Percentiles rank a stretch among this genome's conserved stretches.
Conservation (phyloP, 179 eudicot genomes). For the Heliamphora pulchella region DNA sequence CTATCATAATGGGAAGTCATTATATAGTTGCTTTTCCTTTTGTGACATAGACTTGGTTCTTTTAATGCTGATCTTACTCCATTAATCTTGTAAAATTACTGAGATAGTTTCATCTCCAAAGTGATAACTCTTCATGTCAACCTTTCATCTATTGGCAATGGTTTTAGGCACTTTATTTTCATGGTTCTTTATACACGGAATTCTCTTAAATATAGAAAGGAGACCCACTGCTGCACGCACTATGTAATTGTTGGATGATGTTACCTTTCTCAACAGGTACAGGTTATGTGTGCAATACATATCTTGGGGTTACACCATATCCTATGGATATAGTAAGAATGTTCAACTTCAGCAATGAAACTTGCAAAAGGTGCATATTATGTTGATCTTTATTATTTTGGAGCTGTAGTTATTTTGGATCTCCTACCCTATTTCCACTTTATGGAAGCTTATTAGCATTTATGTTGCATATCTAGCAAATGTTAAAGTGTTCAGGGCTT, state of each 20-base stretch:
- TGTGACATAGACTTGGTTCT: too few relatives aligned
- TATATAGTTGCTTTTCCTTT: too few relatives aligned
- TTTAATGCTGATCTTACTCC: background rate
- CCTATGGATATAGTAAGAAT: slow-evolving; percentile 73
- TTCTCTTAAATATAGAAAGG: background rate
- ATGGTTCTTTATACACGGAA: background rate
- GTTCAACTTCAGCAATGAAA: slow-evolving; percentile 75
- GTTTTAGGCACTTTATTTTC: background rate
- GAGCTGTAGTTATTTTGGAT: slow-evolving; percentile 5
- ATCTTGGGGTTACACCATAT: slow-evolving; percentile 51
- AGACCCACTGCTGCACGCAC: background rate
- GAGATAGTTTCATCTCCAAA: background rate
- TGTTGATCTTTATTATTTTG: background rate
- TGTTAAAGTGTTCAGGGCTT: too few relatives aligned
- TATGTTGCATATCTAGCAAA: background rate
- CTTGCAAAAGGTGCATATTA: slow-evolving; percentile 55
- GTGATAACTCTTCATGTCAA: too few relatives aligned
- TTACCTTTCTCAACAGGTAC: slow-evolving; percentile 43
- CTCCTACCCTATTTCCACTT: slow-evolving; percentile 1
- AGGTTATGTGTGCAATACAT: slow-evolving; percentile 76
- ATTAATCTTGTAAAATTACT: background rate
- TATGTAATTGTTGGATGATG: slow-evolving; percentile 7
- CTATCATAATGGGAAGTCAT: too few relatives aligned
- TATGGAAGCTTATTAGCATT: slow-evolving; percentile 4
- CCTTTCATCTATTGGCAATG: background rate